A percentile compares a stretch with the other conserved stretches of the same genome.
Conservation (phyloP, 1,284 basidiomycete genomes). For the Grifola frondosa region DNA sequence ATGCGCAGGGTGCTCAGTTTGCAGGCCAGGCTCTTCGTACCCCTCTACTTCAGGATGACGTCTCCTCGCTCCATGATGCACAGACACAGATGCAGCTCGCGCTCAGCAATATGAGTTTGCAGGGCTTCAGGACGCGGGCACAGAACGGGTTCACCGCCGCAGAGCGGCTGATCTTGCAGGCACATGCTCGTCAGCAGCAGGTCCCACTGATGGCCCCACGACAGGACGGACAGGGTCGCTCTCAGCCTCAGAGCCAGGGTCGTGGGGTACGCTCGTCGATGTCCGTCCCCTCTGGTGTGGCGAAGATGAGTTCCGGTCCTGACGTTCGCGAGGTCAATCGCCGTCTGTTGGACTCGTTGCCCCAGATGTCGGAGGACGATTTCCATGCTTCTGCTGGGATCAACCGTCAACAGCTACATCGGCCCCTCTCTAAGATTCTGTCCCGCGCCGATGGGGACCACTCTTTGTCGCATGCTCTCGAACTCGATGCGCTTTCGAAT, state of each 20-base stretch:
- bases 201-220: slow-evolving; percentile 21
- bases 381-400: slow-evolving; percentile 31
- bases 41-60: background rate
- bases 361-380: slow-evolving; percentile 38
- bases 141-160: slow-evolving; percentile 62
- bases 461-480: slow-evolving; percentile 10
- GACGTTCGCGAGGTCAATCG: slow-evolving; percentile 6
- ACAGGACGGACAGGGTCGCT: slow-evolving; percentile 1
- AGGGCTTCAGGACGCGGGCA: slow-evolving; percentile 16
- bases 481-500: slow-evolving; percentile 13
- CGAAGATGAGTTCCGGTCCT: no score
- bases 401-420: slow-evolving; percentile 4
- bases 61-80: slow-evolving; percentile 6
- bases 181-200: slow-evolving; percentile 42
- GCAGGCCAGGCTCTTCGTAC: slow-evolving; percentile 9
- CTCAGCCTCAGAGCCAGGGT: slow-evolving; percentile 1
- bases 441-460: slow-evolving; percentile 2
- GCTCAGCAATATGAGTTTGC: slow-evolving; percentile 17
- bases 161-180: slow-evolving; percentile 65
- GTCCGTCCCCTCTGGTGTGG: background rate
- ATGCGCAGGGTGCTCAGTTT: slow-evolving; percentile 10
- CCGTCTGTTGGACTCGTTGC: slow-evolving; percentile 26
- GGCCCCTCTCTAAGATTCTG: background rate
- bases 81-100: slow-evolving; percentile 17
- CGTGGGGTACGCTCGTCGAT: background rate